Percentiles rank a stretch among this genome's conserved stretches.
phyloP scores from a whole-genome alignment of 1,139 yeast genomes.

The Hansenula lynferdii region DNA sequence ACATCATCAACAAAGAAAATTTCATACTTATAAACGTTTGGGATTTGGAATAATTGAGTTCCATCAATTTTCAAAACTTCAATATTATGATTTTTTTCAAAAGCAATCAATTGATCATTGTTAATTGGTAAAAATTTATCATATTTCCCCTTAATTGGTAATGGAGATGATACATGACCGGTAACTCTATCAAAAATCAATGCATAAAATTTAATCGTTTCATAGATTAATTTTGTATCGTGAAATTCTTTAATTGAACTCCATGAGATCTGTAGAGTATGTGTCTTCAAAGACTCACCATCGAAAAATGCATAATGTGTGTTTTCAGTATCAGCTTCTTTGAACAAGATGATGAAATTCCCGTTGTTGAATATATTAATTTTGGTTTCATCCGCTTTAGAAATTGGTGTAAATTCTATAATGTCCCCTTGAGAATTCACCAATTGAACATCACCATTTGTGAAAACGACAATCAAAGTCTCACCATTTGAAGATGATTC shows the following conservation, averaged over 20 bases:
- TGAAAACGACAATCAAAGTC: conserved; percentile 7
- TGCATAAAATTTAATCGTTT: conserved; percentile 6
- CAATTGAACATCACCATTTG: conserved; percentile 9
- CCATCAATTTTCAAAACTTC: conserved; percentile 14
- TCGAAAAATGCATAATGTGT: conserved; percentile 12
- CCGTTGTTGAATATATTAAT: conserved; percentile 13
- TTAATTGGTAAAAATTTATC: conserved; percentile 14
- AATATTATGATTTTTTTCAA: conserved; percentile 16
- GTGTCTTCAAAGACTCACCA: conserved; percentile 7
- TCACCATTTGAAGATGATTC: not conserved
- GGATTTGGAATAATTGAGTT: conserved; percentile 13
- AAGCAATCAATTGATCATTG: conserved; percentile 14
- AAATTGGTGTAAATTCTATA: not conserved
- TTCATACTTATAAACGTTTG: conserved; percentile 18
- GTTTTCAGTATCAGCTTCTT: conserved; percentile 4
- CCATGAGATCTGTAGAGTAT: conserved; percentile 7
- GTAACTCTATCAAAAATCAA: conserved; percentile 9
- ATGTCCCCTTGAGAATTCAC: conserved; percentile 2
- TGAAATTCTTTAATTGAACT: conserved; percentile 14
- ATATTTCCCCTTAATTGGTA: conserved; percentile 2
- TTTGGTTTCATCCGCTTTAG: conserved; percentile 6
- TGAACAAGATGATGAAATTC: conserved; percentile 10
- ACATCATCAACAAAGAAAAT: conserved; percentile 12
- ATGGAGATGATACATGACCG: conserved; percentile 9
- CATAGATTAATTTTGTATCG: conserved; percentile 18